These are phyloP conservation scores for Neocatenulostroma microsporum DNA, from an alignment of 2,329 filamentous ascomycete genomes.

Conservation along the genomic window DNA sequence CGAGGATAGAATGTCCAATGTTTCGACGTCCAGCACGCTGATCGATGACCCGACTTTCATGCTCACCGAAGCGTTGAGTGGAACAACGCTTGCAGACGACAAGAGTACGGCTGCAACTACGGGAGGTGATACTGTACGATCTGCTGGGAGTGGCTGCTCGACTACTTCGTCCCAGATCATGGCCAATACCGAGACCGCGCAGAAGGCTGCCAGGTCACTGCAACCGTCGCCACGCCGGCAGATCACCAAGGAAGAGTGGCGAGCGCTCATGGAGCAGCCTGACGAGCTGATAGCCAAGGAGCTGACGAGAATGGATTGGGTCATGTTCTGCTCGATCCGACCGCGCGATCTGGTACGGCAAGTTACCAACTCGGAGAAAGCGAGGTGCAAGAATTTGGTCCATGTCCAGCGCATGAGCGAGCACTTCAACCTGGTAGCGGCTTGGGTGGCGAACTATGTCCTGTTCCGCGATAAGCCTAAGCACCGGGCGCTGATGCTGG, in stretches of 20 bases:
- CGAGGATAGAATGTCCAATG: slow-evolving; percentile 30
- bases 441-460: slow-evolving; percentile 47
- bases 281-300: slow-evolving; percentile 84
- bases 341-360: slow-evolving; percentile 89
- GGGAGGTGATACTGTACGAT: slow-evolving; percentile 12
- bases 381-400: slow-evolving; percentile 55
- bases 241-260: slow-evolving; percentile 80
- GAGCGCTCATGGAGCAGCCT: slow-evolving; percentile 77
- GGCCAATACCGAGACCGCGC: slow-evolving; percentile 68
- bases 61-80: slow-evolving; percentile 23
- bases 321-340: slow-evolving; percentile 92
- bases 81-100: slow-evolving; percentile 23
- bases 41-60: slow-evolving; percentile 28
- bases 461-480: slow-evolving; percentile 92
- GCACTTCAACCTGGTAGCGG: slow-evolving; percentile 59
- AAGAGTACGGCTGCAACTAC: slow-evolving; percentile 8
- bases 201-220: slow-evolving; percentile 65
- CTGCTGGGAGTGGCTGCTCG: slow-evolving; percentile 15
- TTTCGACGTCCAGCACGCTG: slow-evolving; percentile 26
- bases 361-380: slow-evolving; percentile 61
- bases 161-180: slow-evolving; percentile 45
- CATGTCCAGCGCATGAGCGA: slow-evolving; percentile 93
- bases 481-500: slow-evolving; percentile 80
- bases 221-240: slow-evolving; percentile 61
- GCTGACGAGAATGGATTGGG: slow-evolving; percentile 92